These are phyloP conservation scores for Ceratobasidium papillatum DNA, from an alignment of 1,284 basidiomycete genomes.

Conservation along the genomic window DNA sequence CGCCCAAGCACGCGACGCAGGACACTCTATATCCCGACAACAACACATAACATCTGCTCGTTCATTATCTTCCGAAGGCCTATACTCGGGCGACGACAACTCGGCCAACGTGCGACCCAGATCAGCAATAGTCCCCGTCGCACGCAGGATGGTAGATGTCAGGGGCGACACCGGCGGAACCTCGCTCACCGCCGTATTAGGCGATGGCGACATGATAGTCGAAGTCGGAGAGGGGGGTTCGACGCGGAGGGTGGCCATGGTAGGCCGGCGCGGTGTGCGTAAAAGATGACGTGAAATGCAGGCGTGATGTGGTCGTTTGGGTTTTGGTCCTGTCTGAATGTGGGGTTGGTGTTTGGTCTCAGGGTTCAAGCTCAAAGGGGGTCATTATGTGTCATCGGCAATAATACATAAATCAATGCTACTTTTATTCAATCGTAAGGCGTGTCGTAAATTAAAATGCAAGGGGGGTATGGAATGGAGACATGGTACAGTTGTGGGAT, in stretches of 20 bases:
- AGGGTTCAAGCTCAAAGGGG: conserved; percentile 13
- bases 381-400: background rate
- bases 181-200: background rate
- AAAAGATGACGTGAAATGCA: conserved; percentile 37
- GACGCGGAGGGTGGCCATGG: conserved; percentile 36
- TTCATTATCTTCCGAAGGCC: conserved; percentile 45
- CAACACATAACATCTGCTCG: conserved; percentile 64
- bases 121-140: conserved; percentile 70
- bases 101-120: conserved; percentile 73
- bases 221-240: conserved; percentile 18
- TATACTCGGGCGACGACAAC: conserved; percentile 70
- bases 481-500: conserved; percentile 15
- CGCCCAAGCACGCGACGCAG: conserved; percentile 69
- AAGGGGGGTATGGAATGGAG: background rate
- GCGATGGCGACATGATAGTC: background rate
- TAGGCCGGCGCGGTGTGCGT: conserved; percentile 29
- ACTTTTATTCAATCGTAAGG: background rate
- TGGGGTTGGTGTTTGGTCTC: conserved; percentile 2
- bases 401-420: background rate
- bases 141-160: conserved; percentile 58
- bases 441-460: background rate
- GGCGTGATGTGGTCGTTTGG: conserved; percentile 26
- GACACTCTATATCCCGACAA: conserved; percentile 71
- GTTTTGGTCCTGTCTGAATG: conserved; percentile 3
- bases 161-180: conserved; percentile 30